A percentile compares a stretch with the other conserved stretches of the same genome.
Conservation (phyloP, 345 rosid genomes). For the Pistacia integerrima region DNA sequence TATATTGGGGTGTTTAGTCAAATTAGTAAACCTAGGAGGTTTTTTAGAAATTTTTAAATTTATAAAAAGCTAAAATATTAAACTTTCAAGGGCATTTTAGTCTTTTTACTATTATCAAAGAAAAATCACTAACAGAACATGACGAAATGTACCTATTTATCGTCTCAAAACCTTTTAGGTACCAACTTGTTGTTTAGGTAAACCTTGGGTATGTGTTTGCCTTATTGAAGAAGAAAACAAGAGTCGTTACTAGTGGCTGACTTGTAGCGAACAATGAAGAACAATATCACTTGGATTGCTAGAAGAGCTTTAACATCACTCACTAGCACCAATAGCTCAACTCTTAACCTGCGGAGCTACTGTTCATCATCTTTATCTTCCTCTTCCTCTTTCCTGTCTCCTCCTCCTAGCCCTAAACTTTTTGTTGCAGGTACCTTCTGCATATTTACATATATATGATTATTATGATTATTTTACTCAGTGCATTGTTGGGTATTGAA, state of each 20-base stretch:
- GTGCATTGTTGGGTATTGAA: slow-evolving; percentile 28
- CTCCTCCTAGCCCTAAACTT: slow-evolving; percentile 52
- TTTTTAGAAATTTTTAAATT: too few relatives aligned
- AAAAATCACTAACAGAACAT: too few relatives aligned
- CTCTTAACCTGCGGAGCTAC: slow-evolving; percentile 18
- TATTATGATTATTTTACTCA: background rate
- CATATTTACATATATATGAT: background rate
- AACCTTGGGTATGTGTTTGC: too few relatives aligned
- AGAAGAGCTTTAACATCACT: slow-evolving; percentile 22
- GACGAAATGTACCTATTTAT: too few relatives aligned
- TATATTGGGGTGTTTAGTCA: too few relatives aligned
- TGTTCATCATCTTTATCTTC: slow-evolving; percentile 20
- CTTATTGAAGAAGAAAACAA: background rate
- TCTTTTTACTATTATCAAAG: too few relatives aligned
- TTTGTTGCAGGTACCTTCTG: slow-evolving; percentile 54
- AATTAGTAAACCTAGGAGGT: too few relatives aligned
- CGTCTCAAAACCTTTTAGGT: too few relatives aligned
- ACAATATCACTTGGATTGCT: slow-evolving; percentile 18
- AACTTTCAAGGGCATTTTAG: too few relatives aligned
- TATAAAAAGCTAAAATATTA: too few relatives aligned
- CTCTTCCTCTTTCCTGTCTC: slow-evolving; percentile 21
- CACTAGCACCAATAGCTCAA: slow-evolving; percentile 5
- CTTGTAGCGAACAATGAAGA: slow-evolving; percentile 16
- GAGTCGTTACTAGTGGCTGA: background rate
- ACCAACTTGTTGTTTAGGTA: too few relatives aligned